Conservation (phyloP, 352 stramenopile genomes). For the Phytophthora citrophthora region DNA sequence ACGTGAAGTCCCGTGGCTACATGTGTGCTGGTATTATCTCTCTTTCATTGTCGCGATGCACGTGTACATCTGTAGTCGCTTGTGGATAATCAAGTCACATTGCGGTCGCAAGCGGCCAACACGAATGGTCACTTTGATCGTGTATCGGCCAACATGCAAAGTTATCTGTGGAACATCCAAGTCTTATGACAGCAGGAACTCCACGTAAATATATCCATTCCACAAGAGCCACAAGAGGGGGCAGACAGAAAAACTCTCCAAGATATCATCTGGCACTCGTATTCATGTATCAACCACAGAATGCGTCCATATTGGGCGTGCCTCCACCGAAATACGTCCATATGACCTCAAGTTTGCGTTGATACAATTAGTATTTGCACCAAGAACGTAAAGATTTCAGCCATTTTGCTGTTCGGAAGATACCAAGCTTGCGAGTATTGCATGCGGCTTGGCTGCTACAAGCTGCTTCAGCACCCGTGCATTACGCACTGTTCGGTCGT, state of each 20-base stretch:
- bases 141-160: background rate
- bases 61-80: background rate
- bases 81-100: slow-evolving; percentile 4
- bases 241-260: too few species aligned
- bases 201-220: slow-evolving; percentile 1
- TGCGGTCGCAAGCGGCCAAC: slow-evolving; percentile 6
- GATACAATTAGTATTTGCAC: background rate
- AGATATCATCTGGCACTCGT: too few species aligned
- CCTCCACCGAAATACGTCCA: background rate
- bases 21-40: background rate
- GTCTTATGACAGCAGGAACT: slow-evolving; percentile 8
- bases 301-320: background rate
- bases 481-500: slow-evolving; percentile 37
- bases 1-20: background rate
- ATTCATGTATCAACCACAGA: too few species aligned
- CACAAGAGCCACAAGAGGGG: too few species aligned
- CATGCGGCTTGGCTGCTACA: slow-evolving; percentile 48
- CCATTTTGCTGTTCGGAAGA: slow-evolving; percentile 10
- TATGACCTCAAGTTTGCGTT: background rate
- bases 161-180: slow-evolving; percentile 8
- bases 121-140: background rate
- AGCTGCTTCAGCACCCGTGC: slow-evolving; percentile 45
- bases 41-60: background rate
- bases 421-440: slow-evolving; percentile 32
- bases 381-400: slow-evolving; percentile 6